phyloP scores from a whole-genome alignment of 2,329 filamentous ascomycete species.

The Leptoxyphium fumago region DNA sequence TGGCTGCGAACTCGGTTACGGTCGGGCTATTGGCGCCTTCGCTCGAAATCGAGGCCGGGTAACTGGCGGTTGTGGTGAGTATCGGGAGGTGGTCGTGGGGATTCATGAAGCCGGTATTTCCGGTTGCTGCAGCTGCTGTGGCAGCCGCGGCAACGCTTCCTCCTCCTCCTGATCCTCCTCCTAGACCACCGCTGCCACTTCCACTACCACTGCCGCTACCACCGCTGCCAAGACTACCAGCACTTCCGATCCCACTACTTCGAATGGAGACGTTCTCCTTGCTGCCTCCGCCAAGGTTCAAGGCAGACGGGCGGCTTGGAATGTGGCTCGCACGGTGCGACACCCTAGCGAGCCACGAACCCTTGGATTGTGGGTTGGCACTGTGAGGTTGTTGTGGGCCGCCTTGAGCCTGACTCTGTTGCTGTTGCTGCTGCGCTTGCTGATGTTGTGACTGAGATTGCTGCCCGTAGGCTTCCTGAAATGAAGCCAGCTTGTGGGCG shows the following conservation, averaged over 20 bases:
- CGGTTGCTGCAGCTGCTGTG: not conserved
- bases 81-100: constrained; percentile 10
- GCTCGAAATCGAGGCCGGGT: constrained; percentile 9
- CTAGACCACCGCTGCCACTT: not conserved
- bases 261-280: constrained; percentile 7
- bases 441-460: not conserved
- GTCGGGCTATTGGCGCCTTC: constrained; percentile 8
- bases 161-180: not conserved
- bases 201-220: not conserved
- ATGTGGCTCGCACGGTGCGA: constrained; percentile 17
- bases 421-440: not conserved
- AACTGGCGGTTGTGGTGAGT: constrained; percentile 7
- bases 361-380: constrained; percentile 3
- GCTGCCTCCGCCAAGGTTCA: not conserved
- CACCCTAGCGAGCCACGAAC: constrained; percentile 15
- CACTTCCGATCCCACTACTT: constrained; percentile 1
- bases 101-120: not conserved
- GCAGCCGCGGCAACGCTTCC: no score
- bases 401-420: not conserved
- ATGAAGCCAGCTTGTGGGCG: not conserved
- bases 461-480: not conserved
- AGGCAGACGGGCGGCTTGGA: constrained; percentile 9
- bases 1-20: constrained; percentile 16
- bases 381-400: not conserved
- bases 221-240: constrained; percentile 3